Evolutionary conservation across 2,329 filamentous ascomycete species (phyloP).

Genomic region (Aspergillus sojae): DNA sequence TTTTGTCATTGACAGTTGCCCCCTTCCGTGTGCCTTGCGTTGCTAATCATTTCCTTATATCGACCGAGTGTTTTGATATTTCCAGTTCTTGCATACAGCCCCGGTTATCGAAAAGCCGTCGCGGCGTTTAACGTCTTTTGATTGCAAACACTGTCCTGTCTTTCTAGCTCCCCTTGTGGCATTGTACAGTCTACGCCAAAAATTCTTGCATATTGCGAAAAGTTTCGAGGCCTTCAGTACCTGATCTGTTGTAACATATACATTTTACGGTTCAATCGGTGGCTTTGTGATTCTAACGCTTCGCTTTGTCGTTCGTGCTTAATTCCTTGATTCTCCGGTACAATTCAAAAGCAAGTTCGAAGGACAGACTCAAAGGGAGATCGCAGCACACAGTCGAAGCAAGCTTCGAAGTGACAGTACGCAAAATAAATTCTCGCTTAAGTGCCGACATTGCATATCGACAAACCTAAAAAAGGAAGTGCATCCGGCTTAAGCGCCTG

Average conservation of each 20-base stretch:
- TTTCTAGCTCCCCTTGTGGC: conserved; percentile 8
- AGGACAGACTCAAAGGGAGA: not conserved
- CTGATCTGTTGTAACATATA: conserved; percentile 19
- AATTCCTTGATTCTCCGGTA: not conserved
- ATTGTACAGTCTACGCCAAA: conserved; percentile 16
- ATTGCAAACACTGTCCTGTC: conserved; percentile 6
- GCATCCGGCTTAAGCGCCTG: conserved; percentile 25
- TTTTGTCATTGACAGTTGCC: conserved; percentile 17
- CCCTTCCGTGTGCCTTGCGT: conserved; percentile 28
- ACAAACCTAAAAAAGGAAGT: conserved; percentile 12
- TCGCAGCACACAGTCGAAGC: not conserved
- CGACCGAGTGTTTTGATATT: conserved; percentile 19
- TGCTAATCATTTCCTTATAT: conserved; percentile 22
- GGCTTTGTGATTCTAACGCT: conserved; percentile 14
- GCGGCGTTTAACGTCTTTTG: not conserved
- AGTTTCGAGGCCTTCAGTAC: conserved; percentile 1
- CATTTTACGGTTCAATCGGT: conserved; percentile 11
- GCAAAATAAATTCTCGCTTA: conserved; percentile 2
- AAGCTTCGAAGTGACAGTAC: conserved; percentile 1
- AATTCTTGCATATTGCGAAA: conserved; percentile 1
- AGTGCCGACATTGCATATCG: conserved; percentile 10
- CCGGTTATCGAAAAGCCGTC: conserved; percentile 6
- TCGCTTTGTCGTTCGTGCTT: not conserved
- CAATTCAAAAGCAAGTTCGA: conserved; percentile 9
- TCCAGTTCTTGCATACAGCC: conserved; percentile 7